Evolutionary conservation across 257 asterid genomes (phyloP), one percentile per base, ranked within the genome.

Genomic region (Craterostigma plantagineum): DNA sequence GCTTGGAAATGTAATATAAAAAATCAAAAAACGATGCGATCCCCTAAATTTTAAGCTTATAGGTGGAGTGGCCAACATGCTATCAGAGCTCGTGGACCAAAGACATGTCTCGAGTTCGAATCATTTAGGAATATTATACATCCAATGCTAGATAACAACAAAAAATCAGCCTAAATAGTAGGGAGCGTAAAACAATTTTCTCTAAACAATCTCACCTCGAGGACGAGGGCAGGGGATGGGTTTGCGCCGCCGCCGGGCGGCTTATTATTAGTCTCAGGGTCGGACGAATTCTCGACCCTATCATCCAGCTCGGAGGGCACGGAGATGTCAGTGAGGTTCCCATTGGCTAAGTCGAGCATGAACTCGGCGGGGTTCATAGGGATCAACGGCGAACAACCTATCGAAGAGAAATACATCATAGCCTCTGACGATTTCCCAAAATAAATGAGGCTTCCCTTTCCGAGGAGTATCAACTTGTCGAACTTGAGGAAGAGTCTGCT

Each of bases 311-410:
- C 92, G 6, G 92, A 74, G 18, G 95, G 95, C 41, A 79, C 67
- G 0, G 93, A 74, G 41, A 79, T 75, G 55, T 83, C 95, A 7
- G 74, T 70, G 9, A 75, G 46, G 48, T 78, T 90, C 52, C 99
- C 95, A 17, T 83, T 83, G 16, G 99, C 95, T 4, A 83, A 91
- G 64, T 83, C 99, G 23, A 83, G 73, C 75, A 83, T 57, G 79
- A 90, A 79, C 50, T 83, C 99, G 11, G 95, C 84, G 8, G 99
- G 94, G 62, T 83, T 90, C 94, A 83, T 90, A 7, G 91, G 67
- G 11, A 76, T 75, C 11, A 69, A 68, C 7, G 99, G 99, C 4
- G 70, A 60, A 15, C 93, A 83, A 14, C 99, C 93, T 34, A 83
- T 68, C 10, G 94, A 57, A 43, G 92, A 59, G 57, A 90, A 83